Evolutionary conservation across 164 flowering plant genomes (phyloP).

Genomic region (Houttuynia cordata): DNA sequence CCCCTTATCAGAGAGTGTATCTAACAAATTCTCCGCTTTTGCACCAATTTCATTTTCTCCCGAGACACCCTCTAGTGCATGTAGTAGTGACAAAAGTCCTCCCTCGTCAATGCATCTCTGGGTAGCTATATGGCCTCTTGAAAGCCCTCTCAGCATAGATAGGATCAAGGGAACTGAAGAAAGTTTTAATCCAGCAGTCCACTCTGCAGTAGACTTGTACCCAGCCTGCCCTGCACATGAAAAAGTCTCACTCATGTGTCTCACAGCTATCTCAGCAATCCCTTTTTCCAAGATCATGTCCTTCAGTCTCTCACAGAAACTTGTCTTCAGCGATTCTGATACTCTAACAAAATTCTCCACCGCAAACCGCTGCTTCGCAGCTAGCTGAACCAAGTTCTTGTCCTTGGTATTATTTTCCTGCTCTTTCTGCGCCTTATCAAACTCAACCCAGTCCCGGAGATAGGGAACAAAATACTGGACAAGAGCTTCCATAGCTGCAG

Average conservation of each 20-base stretch:
- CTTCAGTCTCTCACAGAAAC: conserved; percentile 88
- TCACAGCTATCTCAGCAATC: conserved; percentile 62
- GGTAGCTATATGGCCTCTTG: conserved; percentile 86
- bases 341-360: conserved; percentile 94
- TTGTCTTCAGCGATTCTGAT: conserved; percentile 94
- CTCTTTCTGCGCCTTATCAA: conserved; percentile 64
- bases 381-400: conserved; percentile 58
- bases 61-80: conserved; percentile 89
- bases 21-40: conserved; percentile 91
- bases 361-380: conserved; percentile 60
- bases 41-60: conserved; percentile 99
- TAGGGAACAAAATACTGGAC: conserved; percentile 83
- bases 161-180: conserved; percentile 86
- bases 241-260: conserved; percentile 66
- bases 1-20: conserved; percentile 74
- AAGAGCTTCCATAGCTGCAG: conserved; percentile 97
- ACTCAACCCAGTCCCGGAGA: conserved; percentile 71
- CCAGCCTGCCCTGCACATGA: conserved; percentile 66
- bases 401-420: conserved; percentile 66
- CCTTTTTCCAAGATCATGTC: conserved; percentile 90
- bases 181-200: conserved; percentile 62
- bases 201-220: conserved; percentile 60
- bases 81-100: conserved; percentile 77
- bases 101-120: conserved; percentile 79
- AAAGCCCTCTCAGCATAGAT: conserved; percentile 92